These are phyloP conservation scores for Sicyos edulis DNA, from an alignment of 306 rosid genomes.

Conservation along the genomic window DNA sequence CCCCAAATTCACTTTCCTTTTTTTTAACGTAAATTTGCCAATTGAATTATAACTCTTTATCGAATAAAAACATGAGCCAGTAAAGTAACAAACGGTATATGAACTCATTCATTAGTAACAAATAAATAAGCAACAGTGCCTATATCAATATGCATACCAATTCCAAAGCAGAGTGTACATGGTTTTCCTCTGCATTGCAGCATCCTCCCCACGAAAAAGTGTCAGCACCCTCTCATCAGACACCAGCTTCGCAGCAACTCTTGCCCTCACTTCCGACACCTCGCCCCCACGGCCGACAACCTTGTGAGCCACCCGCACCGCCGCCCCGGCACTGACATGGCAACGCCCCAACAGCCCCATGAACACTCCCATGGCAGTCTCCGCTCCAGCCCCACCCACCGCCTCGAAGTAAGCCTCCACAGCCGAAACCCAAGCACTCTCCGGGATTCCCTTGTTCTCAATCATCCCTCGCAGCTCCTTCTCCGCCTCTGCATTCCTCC, in stretches of 20 bases:
- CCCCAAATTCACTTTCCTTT: background rate
- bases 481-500: constrained; percentile 71
- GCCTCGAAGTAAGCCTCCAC: constrained; percentile 72
- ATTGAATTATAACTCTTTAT: background rate
- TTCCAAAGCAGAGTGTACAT: constrained; percentile 93
- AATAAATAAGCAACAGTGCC: background rate
- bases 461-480: constrained; percentile 87
- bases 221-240: constrained; percentile 81
- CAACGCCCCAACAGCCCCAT: constrained; percentile 81
- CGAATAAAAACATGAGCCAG: background rate
- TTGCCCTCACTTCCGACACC: constrained; percentile 60
- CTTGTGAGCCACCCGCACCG: constrained; percentile 67
- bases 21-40: background rate
- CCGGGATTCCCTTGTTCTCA: constrained; percentile 64
- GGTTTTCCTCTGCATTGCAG: constrained; percentile 56
- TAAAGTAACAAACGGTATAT: background rate
- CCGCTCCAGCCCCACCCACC: constrained; percentile 80
- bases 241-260: constrained; percentile 78
- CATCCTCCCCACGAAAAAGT: constrained; percentile 52
- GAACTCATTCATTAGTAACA: background rate
- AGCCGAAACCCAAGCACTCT: constrained; percentile 80
- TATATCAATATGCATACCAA: constrained; percentile 46
- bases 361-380: constrained; percentile 82
- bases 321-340: constrained; percentile 75
- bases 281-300: constrained; percentile 48